Conservation (phyloP, 2,329 filamentous ascomycete genomes). For the Penicillium capsulatum region DNA sequence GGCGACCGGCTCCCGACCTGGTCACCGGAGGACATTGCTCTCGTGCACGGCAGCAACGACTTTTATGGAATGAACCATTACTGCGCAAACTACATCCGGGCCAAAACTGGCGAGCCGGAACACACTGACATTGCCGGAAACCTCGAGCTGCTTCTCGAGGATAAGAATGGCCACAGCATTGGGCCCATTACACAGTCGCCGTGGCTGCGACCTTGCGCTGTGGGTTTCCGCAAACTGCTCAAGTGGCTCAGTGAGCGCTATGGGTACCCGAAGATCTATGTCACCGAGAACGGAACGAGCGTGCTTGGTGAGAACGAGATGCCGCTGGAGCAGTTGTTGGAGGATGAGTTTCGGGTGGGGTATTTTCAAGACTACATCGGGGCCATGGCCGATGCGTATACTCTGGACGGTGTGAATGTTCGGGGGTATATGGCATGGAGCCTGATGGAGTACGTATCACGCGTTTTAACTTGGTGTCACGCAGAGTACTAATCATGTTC, state of each 20-base stretch:
- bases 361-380: constrained; percentile 76
- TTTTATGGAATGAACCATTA: constrained; percentile 97
- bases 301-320: constrained; percentile 79
- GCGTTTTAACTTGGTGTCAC: too few relatives aligned
- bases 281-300: constrained; percentile 85
- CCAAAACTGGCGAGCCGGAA: constrained; percentile 59
- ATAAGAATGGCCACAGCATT: constrained; percentile 68
- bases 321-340: constrained; percentile 63
- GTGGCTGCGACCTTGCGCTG: constrained; percentile 73
- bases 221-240: constrained; percentile 72
- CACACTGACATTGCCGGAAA: constrained; percentile 70
- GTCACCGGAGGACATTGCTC: constrained; percentile 64
- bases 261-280: constrained; percentile 70
- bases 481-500: background rate
- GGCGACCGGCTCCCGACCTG: constrained; percentile 72
- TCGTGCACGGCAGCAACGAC: constrained; percentile 84
- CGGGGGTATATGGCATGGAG: constrained; percentile 82
- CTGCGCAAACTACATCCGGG: constrained; percentile 80
- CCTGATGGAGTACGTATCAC: constrained; percentile 62
- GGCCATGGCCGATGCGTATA: constrained; percentile 69
- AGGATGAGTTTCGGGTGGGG: constrained; percentile 75
- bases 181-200: constrained; percentile 76
- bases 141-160: constrained; percentile 66
- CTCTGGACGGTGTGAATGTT: constrained; percentile 71
- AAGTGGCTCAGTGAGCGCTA: constrained; percentile 76